phyloP scores from a whole-genome alignment of 2,329 filamentous ascomycete species.

The Cladosporium sp. region DNA sequence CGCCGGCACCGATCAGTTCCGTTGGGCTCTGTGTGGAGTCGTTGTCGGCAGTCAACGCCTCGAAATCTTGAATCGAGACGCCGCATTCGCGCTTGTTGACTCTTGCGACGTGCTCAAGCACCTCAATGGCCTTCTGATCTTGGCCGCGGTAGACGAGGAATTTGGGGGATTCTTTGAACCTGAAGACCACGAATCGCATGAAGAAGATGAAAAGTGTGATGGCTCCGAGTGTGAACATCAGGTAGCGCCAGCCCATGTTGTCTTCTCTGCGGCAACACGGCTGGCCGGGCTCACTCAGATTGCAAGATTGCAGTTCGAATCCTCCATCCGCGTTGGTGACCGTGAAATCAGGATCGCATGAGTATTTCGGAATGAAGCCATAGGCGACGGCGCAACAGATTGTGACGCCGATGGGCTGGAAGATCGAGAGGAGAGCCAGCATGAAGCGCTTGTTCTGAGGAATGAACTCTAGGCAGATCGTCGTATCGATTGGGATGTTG shows the following conservation, averaged over 20 bases:
- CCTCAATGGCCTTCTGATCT: slow-evolving; percentile 49
- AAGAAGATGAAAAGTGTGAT: slow-evolving; percentile 45
- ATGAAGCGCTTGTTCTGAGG: slow-evolving; percentile 50
- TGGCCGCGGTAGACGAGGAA: slow-evolving; percentile 52
- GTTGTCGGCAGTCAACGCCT: slow-evolving; percentile 32
- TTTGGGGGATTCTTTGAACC: slow-evolving; percentile 57
- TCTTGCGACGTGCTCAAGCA: slow-evolving; percentile 41
- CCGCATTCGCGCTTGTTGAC: slow-evolving; percentile 37
- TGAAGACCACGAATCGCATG: slow-evolving; percentile 51
- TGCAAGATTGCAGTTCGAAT: slow-evolving; percentile 44
- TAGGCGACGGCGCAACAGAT: slow-evolving; percentile 50
- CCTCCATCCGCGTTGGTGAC: slow-evolving; percentile 22
- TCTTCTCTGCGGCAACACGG: slow-evolving; percentile 35
- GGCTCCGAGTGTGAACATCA: slow-evolving; percentile 38
- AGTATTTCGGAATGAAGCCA: slow-evolving; percentile 49
- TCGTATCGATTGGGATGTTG: slow-evolving; percentile 54
- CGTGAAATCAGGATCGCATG: slow-evolving; percentile 49
- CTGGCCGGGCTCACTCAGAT: slow-evolving; percentile 24
- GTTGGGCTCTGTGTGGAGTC: slow-evolving; percentile 22
- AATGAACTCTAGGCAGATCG: slow-evolving; percentile 54
- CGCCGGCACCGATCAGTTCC: slow-evolving; percentile 31
- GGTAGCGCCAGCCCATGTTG: slow-evolving; percentile 46
- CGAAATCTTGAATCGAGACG: slow-evolving; percentile 34
- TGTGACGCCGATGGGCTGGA: slow-evolving; percentile 54
- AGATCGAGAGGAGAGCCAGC: slow-evolving; percentile 50